phyloP scores from a whole-genome alignment of 164 flowering plant genomes.

The Amborella trichopoda region DNA sequence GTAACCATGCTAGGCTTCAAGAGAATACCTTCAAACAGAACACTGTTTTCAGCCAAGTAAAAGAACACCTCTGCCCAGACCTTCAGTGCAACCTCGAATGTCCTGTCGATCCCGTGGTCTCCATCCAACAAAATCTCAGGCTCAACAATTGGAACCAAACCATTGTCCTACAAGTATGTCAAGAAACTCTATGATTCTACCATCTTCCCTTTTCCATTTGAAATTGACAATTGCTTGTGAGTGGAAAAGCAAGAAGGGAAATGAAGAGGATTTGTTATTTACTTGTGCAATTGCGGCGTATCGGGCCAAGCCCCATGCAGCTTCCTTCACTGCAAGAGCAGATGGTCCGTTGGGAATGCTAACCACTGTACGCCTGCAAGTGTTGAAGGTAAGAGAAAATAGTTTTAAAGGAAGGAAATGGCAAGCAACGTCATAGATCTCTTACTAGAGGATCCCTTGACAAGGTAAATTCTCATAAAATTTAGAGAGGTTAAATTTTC shows the following conservation, averaged over 20 bases:
- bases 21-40: slow-evolving; percentile 11
- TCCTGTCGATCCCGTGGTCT: slow-evolving; percentile 11
- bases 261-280: neutral
- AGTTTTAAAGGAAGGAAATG: no score
- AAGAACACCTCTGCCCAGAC: slow-evolving; percentile 13
- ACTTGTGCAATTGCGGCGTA: slow-evolving; percentile 13
- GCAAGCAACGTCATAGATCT: no score
- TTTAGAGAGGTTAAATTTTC: no score
- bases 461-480: no score
- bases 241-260: neutral
- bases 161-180: slow-evolving; percentile 8
- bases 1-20: slow-evolving; percentile 15
- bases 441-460: no score
- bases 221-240: no score
- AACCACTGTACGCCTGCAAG: slow-evolving; percentile 12
- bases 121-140: slow-evolving; percentile 11
- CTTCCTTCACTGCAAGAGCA: slow-evolving; percentile 12
- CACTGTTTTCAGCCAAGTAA: slow-evolving; percentile 13
- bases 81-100: slow-evolving; percentile 7
- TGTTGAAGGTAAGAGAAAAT: no score
- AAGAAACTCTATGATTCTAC: no score
- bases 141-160: slow-evolving; percentile 12
- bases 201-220: no score
- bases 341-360: slow-evolving; percentile 13
- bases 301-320: slow-evolving; percentile 14